phyloP scores from a whole-genome alignment of 805 yeast species.

The Kodamaea neixiangensis region DNA sequence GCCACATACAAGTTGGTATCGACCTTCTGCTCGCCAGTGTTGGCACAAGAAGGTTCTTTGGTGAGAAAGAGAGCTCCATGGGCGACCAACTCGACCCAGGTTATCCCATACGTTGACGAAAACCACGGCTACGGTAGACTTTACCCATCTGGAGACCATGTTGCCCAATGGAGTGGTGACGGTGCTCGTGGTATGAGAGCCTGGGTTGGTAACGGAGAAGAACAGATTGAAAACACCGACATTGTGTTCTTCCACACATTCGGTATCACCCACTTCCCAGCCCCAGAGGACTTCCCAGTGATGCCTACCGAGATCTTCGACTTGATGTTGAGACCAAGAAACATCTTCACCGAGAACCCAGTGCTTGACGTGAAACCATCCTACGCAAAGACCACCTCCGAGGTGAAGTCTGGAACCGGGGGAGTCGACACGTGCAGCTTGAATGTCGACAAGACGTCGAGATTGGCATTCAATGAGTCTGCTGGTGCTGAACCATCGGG shows the following conservation, averaged over 20 bases:
- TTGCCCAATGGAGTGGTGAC: constrained; percentile 74
- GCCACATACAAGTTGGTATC: constrained; percentile 77
- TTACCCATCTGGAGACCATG: constrained; percentile 80
- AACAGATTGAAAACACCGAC: constrained; percentile 64
- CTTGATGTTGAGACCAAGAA: constrained; percentile 73
- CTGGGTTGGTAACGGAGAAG: constrained; percentile 67
- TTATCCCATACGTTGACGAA: constrained; percentile 67
- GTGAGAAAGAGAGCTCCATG: constrained; percentile 83
- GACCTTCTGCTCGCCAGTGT: constrained; percentile 68
- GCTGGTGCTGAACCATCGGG: too few relatives aligned
- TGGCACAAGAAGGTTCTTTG: constrained; percentile 72
- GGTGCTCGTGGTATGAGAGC: constrained; percentile 65
- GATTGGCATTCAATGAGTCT: constrained; percentile 49
- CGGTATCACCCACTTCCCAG: constrained; percentile 84
- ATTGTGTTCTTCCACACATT: constrained; percentile 78
- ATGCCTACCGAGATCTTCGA: constrained; percentile 87
- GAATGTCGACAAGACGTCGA: constrained; percentile 48
- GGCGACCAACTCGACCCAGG: constrained; percentile 68
- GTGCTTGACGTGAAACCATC: constrained; percentile 74
- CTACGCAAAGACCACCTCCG: constrained; percentile 41
- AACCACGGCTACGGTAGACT: constrained; percentile 54
- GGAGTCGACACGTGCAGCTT: constrained; percentile 39
- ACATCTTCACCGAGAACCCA: constrained; percentile 78
- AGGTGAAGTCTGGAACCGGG: constrained; percentile 39
- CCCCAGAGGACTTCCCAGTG: constrained; percentile 87